Evolutionary conservation across 2,329 filamentous ascomycete genomes (phyloP), one percentile per base, ranked within the genome.

Genomic region (Alternaria conjuncta): DNA sequence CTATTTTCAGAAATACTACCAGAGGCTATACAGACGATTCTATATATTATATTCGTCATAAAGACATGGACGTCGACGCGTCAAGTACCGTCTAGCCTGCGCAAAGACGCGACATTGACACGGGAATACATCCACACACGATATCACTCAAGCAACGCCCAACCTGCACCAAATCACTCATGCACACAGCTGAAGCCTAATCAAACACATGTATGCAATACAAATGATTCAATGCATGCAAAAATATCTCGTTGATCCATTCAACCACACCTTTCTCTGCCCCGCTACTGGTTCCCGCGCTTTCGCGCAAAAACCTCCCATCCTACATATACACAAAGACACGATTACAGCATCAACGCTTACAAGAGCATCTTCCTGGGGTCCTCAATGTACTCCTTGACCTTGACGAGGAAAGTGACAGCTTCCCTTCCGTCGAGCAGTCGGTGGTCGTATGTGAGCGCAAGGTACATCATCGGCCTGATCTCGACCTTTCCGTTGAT

Each of bases 391-490:
- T 92, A 97, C 81, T 97, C 93, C 89, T 98, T 98, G 76, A 99
- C 82, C 88, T 97, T 97, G 65, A 98, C 91, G 72, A 98, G 86
- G 87, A 98, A 98, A 66, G 95, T 96, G 44, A 97, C 94, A 50
- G 95, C 96, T 84, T 98, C 95, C 79, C 95, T 89, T 55, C 96
- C 96, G 80, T 98, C 96, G 23, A 99, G 86, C 54, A 99, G 88
- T 78, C 96, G 92, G 84, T 99, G 96, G 80, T 99, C 96, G 79
- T 99, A 99, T 13, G 96, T 99, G 64, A 99, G 87, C 45, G 96
- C 96, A 69, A 99, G 88, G 82, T 97, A 98, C 96, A 99, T 99
- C 94, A 99, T 98, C 83, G 96, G 96, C 71, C 96, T 89, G 72
- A 97, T 92, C 81, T 97, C 94, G 61, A 98, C 86, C 85, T 97